Evolutionary conservation across 768 basidiomycete species (phyloP).

Genomic region (Calocera viscosa): DNA sequence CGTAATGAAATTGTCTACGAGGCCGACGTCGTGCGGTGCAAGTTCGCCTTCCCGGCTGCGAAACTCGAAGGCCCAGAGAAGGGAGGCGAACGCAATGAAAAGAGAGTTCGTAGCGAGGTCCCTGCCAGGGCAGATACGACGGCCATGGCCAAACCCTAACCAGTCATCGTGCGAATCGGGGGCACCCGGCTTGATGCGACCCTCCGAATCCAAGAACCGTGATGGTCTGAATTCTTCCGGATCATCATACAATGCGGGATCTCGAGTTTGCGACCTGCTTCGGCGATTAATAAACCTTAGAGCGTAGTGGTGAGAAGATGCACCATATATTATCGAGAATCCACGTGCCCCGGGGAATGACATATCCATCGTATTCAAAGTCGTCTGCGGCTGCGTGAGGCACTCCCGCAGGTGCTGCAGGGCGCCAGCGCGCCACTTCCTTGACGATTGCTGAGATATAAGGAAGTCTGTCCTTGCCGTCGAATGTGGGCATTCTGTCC

Average conservation of each 20-base stretch:
- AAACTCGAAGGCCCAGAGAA: slow-evolving; percentile 14
- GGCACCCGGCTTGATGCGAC: not conserved
- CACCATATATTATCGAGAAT: slow-evolving; percentile 11
- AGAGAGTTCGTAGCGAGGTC: slow-evolving; percentile 10
- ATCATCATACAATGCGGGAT: not conserved
- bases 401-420: slow-evolving; percentile 11
- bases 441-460: slow-evolving; percentile 10
- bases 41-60: not conserved
- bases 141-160: slow-evolving; percentile 12
- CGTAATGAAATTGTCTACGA: not conserved
- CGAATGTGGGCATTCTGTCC: slow-evolving; percentile 11
- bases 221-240: slow-evolving; percentile 8
- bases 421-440: slow-evolving; percentile 10
- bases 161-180: not conserved
- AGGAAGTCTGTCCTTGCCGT: slow-evolving; percentile 9
- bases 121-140: slow-evolving; percentile 10
- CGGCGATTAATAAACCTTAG: not conserved
- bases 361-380: slow-evolving; percentile 2
- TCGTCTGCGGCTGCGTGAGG: slow-evolving; percentile 10
- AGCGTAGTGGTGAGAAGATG: slow-evolving; percentile 6
- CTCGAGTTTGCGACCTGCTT: not conserved
- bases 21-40: not conserved
- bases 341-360: slow-evolving; percentile 5
- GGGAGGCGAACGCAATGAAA: slow-evolving; percentile 3
- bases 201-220: not conserved